A percentile compares a stretch with the other conserved stretches of the same genome.
These are phyloP conservation scores for Aureobasidium namibiae DNA, from an alignment of 2,329 filamentous ascomycete genomes.

Conservation along the genomic window DNA sequence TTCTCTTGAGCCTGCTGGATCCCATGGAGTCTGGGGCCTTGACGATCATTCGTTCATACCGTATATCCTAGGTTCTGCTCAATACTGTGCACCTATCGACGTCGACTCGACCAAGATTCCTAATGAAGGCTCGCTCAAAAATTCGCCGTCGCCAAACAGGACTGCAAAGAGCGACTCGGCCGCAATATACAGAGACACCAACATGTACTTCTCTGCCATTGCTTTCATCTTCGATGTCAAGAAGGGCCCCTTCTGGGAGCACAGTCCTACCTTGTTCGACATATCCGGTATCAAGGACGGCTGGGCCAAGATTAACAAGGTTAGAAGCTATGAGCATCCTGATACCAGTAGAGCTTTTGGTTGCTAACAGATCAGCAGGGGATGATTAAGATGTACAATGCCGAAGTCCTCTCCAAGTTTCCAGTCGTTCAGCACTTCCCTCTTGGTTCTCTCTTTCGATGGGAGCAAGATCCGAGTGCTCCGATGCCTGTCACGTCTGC, in stretches of 20 bases:
- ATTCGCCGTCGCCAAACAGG: slow-evolving; percentile 60
- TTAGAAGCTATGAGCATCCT: slow-evolving; percentile 14
- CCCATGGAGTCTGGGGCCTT: slow-evolving; percentile 96
- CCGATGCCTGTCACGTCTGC: slow-evolving; percentile 18
- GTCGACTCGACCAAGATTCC: slow-evolving; percentile 40
- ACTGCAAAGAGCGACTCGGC: slow-evolving; percentile 43
- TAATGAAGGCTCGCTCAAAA: slow-evolving; percentile 64
- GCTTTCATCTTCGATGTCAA: slow-evolving; percentile 98
- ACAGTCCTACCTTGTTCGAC: slow-evolving; percentile 89
- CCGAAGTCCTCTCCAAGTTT: slow-evolving; percentile 92
- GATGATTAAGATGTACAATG: slow-evolving; percentile 99
- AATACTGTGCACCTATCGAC: slow-evolving; percentile 59
- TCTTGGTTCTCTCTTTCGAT: slow-evolving; percentile 42
- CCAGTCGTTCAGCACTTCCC: slow-evolving; percentile 92
- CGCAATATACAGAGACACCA: slow-evolving; percentile 32
- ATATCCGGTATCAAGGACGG: slow-evolving; percentile 78
- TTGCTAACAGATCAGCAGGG: slow-evolving; percentile 44
- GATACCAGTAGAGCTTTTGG: not conserved
- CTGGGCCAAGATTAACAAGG: slow-evolving; percentile 94
- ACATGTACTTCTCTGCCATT: slow-evolving; percentile 88
- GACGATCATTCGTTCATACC: slow-evolving; percentile 93
- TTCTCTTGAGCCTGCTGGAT: slow-evolving; percentile 88
- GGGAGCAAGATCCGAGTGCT: slow-evolving; percentile 38
- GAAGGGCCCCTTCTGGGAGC: slow-evolving; percentile 86
- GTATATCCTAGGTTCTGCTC: slow-evolving; percentile 91